Base-by-base conservation (phyloP, 2,329 filamentous ascomycete genomes). In the Ophiostoma sp. region DNA sequence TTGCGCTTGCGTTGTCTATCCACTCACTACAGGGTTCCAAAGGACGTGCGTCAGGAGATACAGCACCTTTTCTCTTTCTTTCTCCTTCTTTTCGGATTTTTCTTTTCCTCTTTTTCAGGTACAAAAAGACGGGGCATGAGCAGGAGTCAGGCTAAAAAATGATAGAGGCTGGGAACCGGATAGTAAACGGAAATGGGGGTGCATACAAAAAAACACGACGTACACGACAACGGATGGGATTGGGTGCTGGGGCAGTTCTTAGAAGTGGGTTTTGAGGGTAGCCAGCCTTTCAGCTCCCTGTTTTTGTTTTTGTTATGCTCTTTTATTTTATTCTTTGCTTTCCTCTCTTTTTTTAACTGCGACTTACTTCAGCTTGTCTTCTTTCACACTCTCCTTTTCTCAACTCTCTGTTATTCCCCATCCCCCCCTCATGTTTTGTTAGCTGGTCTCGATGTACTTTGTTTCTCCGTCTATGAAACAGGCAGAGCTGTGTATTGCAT, bases 381-480 rank as follows among this genome's bases (percentile, higher is more conserved):
- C 74, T 73, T 74, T 75, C 72, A 71, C 71, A 72, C 73, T 76
- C 50, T 19, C 22, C 55, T 52, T n/a, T n/a, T 22, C 31, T 68
- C 36, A 55, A 19, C 3, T 59, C 55, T 52, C 68, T 48, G 9
- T 61, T 9, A 25, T 70, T 69, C 33, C 19, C 39, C 19, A 2
- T 75, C 39, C 45, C 61, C 74, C 45, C 42, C 31, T 69, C 22
- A 4, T 48, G 22, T 57, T 48, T 45, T 70, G n/a, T 52, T 52
- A 33, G 25, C 28, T 25, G 33, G 15, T 45, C 28, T 42, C 36
- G 19, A 42, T 8, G n/a, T 45, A 66, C 61, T 42, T 66, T 66
- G 36, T 28, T 45, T 22, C 22, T 45, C 36, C 45, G 2, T n/a
- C 15, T 33, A 17, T 28, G 12, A 33, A 33, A 59, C 55, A 33